phyloP scores from a whole-genome alignment of 129 eudicot genomes.

The Lonicera japonica region DNA sequence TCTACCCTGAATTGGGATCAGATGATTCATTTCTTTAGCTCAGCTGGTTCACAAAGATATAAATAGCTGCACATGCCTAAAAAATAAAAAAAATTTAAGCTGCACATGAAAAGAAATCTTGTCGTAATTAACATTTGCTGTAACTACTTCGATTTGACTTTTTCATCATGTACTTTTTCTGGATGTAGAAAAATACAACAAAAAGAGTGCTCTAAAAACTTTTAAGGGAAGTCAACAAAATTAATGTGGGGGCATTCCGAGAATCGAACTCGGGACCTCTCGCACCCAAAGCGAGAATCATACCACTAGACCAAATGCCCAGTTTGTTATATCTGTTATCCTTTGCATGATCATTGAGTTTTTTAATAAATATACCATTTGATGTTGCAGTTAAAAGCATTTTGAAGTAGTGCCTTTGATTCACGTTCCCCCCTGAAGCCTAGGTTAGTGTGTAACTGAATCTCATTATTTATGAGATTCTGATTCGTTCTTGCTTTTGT shows the following conservation, averaged over 20 bases:
- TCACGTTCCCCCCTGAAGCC: no score
- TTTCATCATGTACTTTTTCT: neutral
- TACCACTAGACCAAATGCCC: conserved; percentile 82
- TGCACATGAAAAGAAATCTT: neutral
- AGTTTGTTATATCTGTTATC: no score
- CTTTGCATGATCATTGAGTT: no score
- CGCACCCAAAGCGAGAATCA: conserved; percentile 89
- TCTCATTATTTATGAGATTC: no score
- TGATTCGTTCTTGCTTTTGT: no score
- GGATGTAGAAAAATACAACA: neutral
- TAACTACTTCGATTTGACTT: neutral
- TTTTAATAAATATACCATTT: no score
- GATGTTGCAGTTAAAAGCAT: no score
- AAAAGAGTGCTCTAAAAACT: neutral
- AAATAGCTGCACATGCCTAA: neutral
- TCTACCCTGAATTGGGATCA: neutral
- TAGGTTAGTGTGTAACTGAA: no score
- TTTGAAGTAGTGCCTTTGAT: no score
- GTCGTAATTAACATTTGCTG: neutral
- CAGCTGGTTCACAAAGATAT: neutral
- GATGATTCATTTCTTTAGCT: neutral
- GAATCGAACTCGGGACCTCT: conserved; percentile 80
- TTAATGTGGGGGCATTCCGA: conserved; percentile 51
- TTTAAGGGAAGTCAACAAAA: neutral
- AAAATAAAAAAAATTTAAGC: no score